Evolutionary conservation across 2,329 filamentous ascomycete genomes (phyloP).

Genomic region (Pyricularia pennisetigena): DNA sequence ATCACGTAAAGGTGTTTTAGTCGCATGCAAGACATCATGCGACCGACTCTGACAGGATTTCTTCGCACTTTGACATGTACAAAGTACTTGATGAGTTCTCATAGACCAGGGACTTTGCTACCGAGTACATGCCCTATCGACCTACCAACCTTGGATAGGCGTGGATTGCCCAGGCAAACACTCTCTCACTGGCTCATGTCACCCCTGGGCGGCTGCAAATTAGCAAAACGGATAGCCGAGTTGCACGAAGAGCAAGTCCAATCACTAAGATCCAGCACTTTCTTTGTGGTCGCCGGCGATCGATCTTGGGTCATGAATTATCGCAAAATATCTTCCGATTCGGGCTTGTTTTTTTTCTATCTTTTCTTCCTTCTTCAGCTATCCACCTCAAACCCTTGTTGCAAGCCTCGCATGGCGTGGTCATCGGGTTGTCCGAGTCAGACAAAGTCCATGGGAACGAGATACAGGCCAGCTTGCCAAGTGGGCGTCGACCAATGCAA

Average conservation of each 20-base stretch:
- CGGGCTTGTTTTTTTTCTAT: not conserved
- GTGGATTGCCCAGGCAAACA: not conserved
- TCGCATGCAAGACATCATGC: conserved; percentile 3
- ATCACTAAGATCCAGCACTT: not conserved
- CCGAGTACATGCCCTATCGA: not conserved
- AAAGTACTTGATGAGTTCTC: not conserved
- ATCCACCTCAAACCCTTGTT: no score
- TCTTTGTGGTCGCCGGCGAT: not conserved
- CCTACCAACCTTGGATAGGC: not conserved
- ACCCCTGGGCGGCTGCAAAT: not conserved
- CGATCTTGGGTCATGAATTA: not conserved
- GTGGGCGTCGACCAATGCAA: not conserved
- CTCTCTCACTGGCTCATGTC: not conserved
- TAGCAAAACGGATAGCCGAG: not conserved
- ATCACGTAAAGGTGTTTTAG: not conserved
- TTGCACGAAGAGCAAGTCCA: not conserved
- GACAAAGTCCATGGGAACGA: not conserved
- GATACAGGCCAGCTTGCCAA: not conserved
- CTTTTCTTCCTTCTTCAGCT: not conserved
- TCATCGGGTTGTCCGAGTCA: not conserved
- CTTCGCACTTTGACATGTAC: not conserved
- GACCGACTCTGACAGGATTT: not conserved
- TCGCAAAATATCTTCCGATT: not conserved
- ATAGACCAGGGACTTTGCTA: not conserved
- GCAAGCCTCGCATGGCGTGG: not conserved